Evolutionary conservation across 495 filamentous ascomycete genomes (phyloP).

Genomic region (Xylaria flabelliformis): DNA sequence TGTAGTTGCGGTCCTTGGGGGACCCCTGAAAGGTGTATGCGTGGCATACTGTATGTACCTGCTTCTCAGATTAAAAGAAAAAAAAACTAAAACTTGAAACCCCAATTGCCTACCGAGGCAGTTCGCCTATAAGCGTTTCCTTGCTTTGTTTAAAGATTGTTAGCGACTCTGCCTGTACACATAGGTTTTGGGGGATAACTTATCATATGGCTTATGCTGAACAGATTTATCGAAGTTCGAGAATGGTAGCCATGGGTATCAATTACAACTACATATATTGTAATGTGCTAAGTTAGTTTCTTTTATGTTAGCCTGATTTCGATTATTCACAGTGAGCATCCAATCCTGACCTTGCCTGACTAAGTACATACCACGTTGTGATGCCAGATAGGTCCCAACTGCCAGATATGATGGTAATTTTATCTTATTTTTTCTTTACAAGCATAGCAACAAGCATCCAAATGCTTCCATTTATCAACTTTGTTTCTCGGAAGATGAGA

Average conservation of each 20-base stretch:
- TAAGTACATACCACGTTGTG: neutral
- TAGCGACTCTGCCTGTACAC: neutral
- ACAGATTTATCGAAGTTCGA: neutral
- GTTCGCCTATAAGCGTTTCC: neutral
- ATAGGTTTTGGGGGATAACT: neutral
- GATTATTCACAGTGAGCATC: neutral
- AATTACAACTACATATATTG: neutral
- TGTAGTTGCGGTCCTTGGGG: slow-evolving; percentile 13
- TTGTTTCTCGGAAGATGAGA: neutral
- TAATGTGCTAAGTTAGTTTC: neutral
- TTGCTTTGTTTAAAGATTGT: neutral
- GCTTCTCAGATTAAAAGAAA: neutral
- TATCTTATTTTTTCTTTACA: neutral
- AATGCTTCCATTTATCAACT: neutral
- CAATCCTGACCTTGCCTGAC: neutral
- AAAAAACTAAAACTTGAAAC: neutral
- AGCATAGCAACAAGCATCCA: neutral
- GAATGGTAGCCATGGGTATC: neutral
- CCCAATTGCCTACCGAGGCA: neutral
- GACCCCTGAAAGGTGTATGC: slow-evolving; percentile 2
- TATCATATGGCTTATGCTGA: neutral
- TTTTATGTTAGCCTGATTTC: neutral
- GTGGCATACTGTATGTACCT: neutral
- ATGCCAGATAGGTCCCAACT: slow-evolving; percentile 13
- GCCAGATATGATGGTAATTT: neutral